phyloP scores from a whole-genome alignment of 495 filamentous ascomycete species.

The Pseudevernia furfuracea region DNA sequence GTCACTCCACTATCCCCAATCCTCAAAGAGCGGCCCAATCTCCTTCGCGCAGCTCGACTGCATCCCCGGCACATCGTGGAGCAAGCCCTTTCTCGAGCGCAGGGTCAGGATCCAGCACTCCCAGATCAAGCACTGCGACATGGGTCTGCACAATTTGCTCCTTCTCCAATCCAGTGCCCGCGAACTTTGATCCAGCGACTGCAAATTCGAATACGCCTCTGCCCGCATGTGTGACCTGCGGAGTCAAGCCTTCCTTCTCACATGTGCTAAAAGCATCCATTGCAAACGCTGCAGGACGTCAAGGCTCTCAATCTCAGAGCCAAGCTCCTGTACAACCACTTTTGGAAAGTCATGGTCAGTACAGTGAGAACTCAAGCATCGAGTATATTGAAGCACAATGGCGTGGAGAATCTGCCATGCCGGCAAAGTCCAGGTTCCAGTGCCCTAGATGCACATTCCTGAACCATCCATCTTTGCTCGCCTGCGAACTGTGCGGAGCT shows the following conservation, averaged over 20 bases:
- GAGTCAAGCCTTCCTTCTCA: constrained; percentile 80
- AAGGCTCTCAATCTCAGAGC: constrained; percentile 29
- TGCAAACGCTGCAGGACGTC: constrained; percentile 51
- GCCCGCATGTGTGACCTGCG: constrained; percentile 84
- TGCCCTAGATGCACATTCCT: constrained; percentile 91
- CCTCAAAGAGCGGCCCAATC: constrained; percentile 28
- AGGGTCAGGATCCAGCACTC: constrained; percentile 37
- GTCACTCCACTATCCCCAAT: constrained; percentile 13
- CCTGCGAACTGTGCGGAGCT: constrained; percentile 88
- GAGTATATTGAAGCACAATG: constrained; percentile 12
- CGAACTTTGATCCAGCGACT: constrained; percentile 79
- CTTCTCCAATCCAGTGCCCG: constrained; percentile 90
- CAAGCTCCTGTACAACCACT: constrained; percentile 21
- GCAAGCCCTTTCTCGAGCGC: constrained; percentile 45
- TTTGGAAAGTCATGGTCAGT: constrained; percentile 17
- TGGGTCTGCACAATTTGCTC: constrained; percentile 98
- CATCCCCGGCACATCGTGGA: constrained; percentile 42
- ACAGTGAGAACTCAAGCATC: constrained; percentile 13
- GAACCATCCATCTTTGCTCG: constrained; percentile 79
- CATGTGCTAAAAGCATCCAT: constrained; percentile 81
- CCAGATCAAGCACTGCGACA: constrained; percentile 53
- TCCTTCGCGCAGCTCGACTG: constrained; percentile 38
- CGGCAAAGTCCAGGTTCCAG: constrained; percentile 38
- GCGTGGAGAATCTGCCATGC: constrained; percentile 17
- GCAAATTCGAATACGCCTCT: constrained; percentile 68